A percentile compares a stretch with the other conserved stretches of the same genome.
phyloP scores from a whole-genome alignment of 2,329 filamentous ascomycete species.

The Nothopassalora personata region DNA sequence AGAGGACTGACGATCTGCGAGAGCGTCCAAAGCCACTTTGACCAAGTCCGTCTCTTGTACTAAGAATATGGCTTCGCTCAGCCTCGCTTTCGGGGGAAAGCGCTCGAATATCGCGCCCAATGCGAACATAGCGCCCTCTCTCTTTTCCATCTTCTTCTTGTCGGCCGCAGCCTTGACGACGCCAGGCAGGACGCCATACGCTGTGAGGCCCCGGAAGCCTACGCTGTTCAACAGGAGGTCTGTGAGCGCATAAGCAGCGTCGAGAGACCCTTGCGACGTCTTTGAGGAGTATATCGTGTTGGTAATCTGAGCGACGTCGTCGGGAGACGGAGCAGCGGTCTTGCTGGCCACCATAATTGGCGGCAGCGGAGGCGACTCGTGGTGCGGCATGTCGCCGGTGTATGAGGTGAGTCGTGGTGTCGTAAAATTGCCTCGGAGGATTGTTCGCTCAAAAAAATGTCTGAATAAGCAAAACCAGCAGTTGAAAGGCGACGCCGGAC shows the following conservation, averaged over 20 bases:
- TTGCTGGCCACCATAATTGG: constrained; percentile 45
- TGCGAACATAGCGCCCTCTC: constrained; percentile 92
- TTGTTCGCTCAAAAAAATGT: neutral
- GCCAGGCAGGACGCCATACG: constrained; percentile 58
- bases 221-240: constrained; percentile 61
- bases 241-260: constrained; percentile 60
- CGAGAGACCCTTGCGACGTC: constrained; percentile 52
- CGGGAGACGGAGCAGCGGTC: constrained; percentile 40
- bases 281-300: constrained; percentile 45
- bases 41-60: constrained; percentile 74
- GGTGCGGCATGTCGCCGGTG: constrained; percentile 41
- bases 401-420: neutral
- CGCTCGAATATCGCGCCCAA: constrained; percentile 90
- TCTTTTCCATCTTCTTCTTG: constrained; percentile 82
- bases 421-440: neutral
- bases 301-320: constrained; percentile 42
- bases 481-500: neutral
- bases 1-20: constrained; percentile 83
- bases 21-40: constrained; percentile 68
- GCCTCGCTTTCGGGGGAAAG: constrained; percentile 68
- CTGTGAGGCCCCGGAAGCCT: constrained; percentile 57
- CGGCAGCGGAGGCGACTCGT: constrained; percentile 46
- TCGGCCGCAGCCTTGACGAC: constrained; percentile 75
- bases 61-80: constrained; percentile 76
- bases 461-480: neutral